Conservation (phyloP, 2,329 filamentous ascomycete species). For the Xylariaceae sp. region DNA sequence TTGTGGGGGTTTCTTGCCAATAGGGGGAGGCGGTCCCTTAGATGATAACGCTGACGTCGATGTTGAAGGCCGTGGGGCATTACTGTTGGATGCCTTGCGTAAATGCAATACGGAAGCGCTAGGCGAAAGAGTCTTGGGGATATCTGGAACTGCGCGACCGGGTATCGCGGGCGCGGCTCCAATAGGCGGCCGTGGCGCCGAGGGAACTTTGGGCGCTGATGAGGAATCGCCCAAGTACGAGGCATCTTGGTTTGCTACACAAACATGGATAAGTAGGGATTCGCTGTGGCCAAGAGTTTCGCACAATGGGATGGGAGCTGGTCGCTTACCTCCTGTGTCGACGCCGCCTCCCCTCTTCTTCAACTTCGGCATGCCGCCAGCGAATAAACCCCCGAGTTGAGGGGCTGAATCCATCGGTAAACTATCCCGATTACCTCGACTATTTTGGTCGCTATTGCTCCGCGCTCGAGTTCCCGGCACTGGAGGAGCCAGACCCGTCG, state of each 20-base stretch:
- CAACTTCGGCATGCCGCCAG: slow-evolving; percentile 91
- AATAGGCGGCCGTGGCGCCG: slow-evolving; percentile 56
- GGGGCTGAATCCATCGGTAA: slow-evolving; percentile 57
- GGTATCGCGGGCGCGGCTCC: slow-evolving; percentile 56
- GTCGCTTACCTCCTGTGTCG: slow-evolving; percentile 59
- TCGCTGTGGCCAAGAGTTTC: neutral
- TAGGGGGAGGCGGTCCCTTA: slow-evolving; percentile 69
- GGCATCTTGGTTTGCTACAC: slow-evolving; percentile 57
- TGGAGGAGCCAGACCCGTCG: slow-evolving; percentile 61
- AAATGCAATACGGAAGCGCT: slow-evolving; percentile 51
- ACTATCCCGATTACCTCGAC: slow-evolving; percentile 44
- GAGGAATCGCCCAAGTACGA: slow-evolving; percentile 74
- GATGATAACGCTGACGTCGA: slow-evolving; percentile 53
- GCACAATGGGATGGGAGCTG: neutral
- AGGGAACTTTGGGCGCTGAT: slow-evolving; percentile 50
- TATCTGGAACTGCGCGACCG: slow-evolving; percentile 42
- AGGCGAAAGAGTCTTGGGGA: slow-evolving; percentile 16
- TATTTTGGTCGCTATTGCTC: slow-evolving; percentile 75
- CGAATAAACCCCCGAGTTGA: slow-evolving; percentile 82
- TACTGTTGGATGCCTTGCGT: slow-evolving; percentile 50
- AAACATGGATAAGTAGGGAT: slow-evolving; percentile 19
- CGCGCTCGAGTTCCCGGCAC: slow-evolving; percentile 57
- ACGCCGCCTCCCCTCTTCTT: slow-evolving; percentile 79
- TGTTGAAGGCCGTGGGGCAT: slow-evolving; percentile 52
- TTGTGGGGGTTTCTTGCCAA: slow-evolving; percentile 68